These are phyloP conservation scores for Aspergillus carlsbadensis DNA, from an alignment of 495 filamentous ascomycete genomes.

Conservation along the genomic window DNA sequence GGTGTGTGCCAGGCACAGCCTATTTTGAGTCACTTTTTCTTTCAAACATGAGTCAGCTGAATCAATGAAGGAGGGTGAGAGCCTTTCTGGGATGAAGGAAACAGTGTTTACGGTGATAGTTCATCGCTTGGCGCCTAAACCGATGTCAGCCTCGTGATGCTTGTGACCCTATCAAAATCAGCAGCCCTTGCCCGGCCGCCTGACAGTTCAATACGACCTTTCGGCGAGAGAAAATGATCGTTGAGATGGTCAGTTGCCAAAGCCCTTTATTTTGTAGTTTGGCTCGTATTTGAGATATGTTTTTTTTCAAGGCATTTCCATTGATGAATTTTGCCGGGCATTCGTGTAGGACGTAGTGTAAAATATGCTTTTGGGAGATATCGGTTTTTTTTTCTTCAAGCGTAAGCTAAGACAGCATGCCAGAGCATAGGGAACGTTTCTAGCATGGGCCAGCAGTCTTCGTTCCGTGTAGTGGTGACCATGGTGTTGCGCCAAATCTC, in stretches of 20 bases:
- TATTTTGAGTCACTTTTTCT: slow-evolving; percentile 20
- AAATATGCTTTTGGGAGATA: no score
- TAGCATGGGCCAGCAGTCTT: no score
- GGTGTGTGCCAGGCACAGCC: slow-evolving; percentile 3
- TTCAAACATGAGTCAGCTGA: slow-evolving; percentile 19
- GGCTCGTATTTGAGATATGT: not conserved
- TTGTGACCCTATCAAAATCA: slow-evolving; percentile 25
- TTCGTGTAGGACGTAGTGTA: no score
- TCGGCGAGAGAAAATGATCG: not conserved
- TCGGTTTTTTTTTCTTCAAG: no score
- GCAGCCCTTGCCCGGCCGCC: slow-evolving; percentile 6
- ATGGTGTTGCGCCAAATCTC: no score
- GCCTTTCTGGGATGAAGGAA: slow-evolving; percentile 9
- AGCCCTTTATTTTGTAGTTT: not conserved
- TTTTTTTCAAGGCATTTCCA: no score
- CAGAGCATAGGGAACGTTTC: no score
- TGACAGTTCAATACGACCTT: not conserved
- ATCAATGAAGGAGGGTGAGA: slow-evolving; percentile 3
- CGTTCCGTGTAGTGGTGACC: no score
- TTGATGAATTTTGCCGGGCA: no score
- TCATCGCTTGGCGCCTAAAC: slow-evolving; percentile 20
- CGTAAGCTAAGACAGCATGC: no score
- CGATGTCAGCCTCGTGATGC: slow-evolving; percentile 21
- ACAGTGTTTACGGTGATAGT: not conserved
- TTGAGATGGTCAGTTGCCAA: not conserved